These are phyloP conservation scores for Solanum dulcamara DNA, from an alignment of 257 asterid genomes.

Conservation along the genomic window DNA sequence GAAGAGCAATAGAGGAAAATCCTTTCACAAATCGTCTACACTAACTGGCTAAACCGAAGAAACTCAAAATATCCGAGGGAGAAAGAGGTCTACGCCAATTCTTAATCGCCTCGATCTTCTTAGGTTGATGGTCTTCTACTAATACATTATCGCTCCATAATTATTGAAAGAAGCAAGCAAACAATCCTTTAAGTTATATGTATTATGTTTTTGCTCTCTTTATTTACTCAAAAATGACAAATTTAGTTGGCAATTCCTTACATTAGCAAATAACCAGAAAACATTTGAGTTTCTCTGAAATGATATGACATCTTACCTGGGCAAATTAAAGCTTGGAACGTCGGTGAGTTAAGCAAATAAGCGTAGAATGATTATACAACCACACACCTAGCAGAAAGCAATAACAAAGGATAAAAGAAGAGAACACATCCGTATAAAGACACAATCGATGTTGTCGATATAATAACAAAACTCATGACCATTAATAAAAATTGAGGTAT, in stretches of 20 bases:
- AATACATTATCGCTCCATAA: too few species aligned
- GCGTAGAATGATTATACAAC: not conserved
- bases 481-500: not conserved
- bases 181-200: too few species aligned
- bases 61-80: too few species aligned
- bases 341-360: not conserved
- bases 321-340: not conserved
- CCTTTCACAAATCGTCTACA: too few species aligned
- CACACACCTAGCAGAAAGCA: not conserved
- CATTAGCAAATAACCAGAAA: not conserved
- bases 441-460: not conserved
- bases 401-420: not conserved
- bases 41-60: too few species aligned
- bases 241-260: not conserved
- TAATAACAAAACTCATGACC: not conserved
- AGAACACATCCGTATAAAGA: not conserved
- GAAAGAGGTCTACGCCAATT: too few species aligned
- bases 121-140: too few species aligned
- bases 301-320: not conserved
- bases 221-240: not conserved
- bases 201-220: not conserved
- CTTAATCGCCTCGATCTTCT: too few species aligned
- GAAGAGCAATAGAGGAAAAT: too few species aligned
- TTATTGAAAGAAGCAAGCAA: not conserved
- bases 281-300: too few species aligned